Evolutionary conservation across 306 rosid species (phyloP), one percentile per base, ranked within the genome.

Genomic region (Cicer bijugum): DNA sequence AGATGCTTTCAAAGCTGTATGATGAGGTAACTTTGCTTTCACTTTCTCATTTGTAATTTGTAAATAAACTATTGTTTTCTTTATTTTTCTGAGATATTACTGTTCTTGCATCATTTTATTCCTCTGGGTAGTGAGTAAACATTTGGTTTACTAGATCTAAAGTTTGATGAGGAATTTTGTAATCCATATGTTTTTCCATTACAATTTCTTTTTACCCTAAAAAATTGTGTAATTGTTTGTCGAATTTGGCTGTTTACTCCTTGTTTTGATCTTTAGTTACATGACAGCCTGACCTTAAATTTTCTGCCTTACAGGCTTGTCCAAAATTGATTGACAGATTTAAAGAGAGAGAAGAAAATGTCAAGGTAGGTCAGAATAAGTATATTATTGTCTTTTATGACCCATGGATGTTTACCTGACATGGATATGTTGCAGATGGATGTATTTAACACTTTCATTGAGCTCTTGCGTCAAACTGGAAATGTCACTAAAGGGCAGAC

Each of bases 261-360:
- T 15, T 40, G 28, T 58, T 68, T 28, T 72, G 69, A 46, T 77
- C 50, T 68, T 72, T 6, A 62, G 75, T 70, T 37, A 14, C 28
- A 46, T 78, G 74, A 12, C 58, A 56, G 67, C 44, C 76, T 80
- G 17, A 75, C 78, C 15, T 53, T 61, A 66, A 62, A 19, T 46
- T 75, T 76, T 56, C 55, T 48, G 35, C 75, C 70, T 67, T 73
- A 60, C 81, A 94, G 99, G 99, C 99, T 78, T 95, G 99, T 81
- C 99, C 97, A 73, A 95, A 95, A 86, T 81, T 95, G 83, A 91
- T 95, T 6, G 99, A 95, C 67, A 90, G 99, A 78, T 95, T 92
- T 80, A 95, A 87, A 79, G 99, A 95, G 85, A 90, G 99, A 87
- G 99, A 95, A 83, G 99, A 91, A 83, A 95, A 89, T 88, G 97